These are phyloP conservation scores for Suillus bovinus DNA, from an alignment of 768 basidiomycete genomes.

Conservation along the genomic window DNA sequence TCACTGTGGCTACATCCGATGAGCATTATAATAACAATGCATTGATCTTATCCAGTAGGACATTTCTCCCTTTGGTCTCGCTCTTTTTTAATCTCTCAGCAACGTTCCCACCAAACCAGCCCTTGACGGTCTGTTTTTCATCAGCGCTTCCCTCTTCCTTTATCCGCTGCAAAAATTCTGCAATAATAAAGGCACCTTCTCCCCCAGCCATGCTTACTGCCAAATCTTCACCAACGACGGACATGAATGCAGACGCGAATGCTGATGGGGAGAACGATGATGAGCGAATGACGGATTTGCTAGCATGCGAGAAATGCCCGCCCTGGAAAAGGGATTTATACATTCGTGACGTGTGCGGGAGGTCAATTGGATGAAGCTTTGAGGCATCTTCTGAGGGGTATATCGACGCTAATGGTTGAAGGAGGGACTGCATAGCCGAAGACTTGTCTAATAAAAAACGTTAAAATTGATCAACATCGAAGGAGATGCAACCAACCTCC, in stretches of 20 bases:
- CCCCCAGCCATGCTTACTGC: slow-evolving; percentile 56
- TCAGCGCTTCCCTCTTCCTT: slow-evolving; percentile 38
- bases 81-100: slow-evolving; percentile 49
- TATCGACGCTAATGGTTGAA: slow-evolving; percentile 52
- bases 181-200: slow-evolving; percentile 74
- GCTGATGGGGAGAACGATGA: slow-evolving; percentile 54
- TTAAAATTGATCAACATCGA: neutral
- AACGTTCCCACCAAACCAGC: slow-evolving; percentile 58
- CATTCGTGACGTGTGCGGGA: slow-evolving; percentile 78
- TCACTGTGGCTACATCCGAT: neutral
- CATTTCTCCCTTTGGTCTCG: slow-evolving; percentile 66
- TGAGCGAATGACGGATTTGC: slow-evolving; percentile 52
- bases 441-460: slow-evolving; percentile 59
- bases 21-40: slow-evolving; percentile 25
- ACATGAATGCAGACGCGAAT: slow-evolving; percentile 63
- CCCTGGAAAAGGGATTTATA: slow-evolving; percentile 92
- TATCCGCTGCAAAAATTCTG: slow-evolving; percentile 68
- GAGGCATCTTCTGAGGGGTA: slow-evolving; percentile 55
- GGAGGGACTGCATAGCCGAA: slow-evolving; percentile 57
- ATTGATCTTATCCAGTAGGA: slow-evolving; percentile 62
- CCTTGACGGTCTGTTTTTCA: slow-evolving; percentile 47
- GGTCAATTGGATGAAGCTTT: slow-evolving; percentile 69
- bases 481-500: slow-evolving; percentile 59
- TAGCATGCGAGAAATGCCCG: slow-evolving; percentile 77
- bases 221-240: slow-evolving; percentile 50